Conservation (phyloP, 148 eudicot species). For the Cornus controversa region DNA sequence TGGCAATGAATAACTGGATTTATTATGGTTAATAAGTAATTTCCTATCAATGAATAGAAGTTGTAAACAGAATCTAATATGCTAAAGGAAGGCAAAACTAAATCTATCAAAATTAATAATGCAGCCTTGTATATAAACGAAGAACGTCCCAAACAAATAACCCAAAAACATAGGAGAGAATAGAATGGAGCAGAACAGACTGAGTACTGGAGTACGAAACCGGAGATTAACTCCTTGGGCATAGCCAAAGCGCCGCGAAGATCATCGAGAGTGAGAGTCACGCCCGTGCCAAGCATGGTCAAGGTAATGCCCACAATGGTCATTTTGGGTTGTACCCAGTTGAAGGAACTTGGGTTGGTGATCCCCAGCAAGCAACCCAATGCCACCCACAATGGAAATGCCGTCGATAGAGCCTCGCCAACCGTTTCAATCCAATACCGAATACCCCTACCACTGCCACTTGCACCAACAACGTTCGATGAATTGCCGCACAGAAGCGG, state of each 20-base stretch:
- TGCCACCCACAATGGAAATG: slow-evolving; percentile 85
- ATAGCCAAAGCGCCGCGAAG: slow-evolving; percentile 73
- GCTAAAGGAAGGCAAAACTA: neutral
- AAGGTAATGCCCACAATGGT: slow-evolving; percentile 61
- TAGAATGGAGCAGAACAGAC: slow-evolving; percentile 29
- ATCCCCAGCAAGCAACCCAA: slow-evolving; percentile 71
- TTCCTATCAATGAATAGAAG: too few relatives aligned
- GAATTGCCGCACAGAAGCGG: slow-evolving; percentile 60
- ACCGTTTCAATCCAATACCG: slow-evolving; percentile 41
- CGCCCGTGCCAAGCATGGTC: slow-evolving; percentile 93
- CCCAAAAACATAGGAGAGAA: neutral
- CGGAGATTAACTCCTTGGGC: slow-evolving; percentile 68
- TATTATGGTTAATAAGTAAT: too few relatives aligned
- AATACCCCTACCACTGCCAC: slow-evolving; percentile 2
- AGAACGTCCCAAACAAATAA: too few relatives aligned
- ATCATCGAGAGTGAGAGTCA: slow-evolving; percentile 85
- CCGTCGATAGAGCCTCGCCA: slow-evolving; percentile 62
- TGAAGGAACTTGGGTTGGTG: slow-evolving; percentile 48
- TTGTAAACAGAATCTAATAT: too few relatives aligned
- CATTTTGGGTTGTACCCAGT: slow-evolving; percentile 63
- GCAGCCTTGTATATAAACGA: too few relatives aligned
- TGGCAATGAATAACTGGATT: too few relatives aligned
- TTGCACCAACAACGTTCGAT: slow-evolving; percentile 47
- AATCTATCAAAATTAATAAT: too few relatives aligned
- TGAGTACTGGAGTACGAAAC: slow-evolving; percentile 76